Base-by-base conservation (phyloP, 2,329 filamentous ascomycete genomes). In the Xylariaceae sp. region DNA sequence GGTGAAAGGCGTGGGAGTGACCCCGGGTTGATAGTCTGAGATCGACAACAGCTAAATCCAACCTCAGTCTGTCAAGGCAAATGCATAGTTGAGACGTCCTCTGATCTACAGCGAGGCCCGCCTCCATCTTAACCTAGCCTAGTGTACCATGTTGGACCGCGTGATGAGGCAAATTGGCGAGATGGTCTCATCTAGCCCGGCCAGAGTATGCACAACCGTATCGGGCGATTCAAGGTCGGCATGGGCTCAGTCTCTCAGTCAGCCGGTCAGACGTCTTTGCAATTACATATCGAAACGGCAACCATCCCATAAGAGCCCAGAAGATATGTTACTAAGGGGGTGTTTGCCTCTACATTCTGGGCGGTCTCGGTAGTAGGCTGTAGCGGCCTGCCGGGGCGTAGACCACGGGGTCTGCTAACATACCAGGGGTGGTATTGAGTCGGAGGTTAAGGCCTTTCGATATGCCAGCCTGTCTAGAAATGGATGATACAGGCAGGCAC, bases 161-260 rank as follows among this genome's bases (percentile, higher is more conserved):
- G 21, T 24, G 21, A 24, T 11, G 21, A 24, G 21, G 21, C 21
- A 24, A 11, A 24, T 24, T 24, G 21, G 21, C 41, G 41, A 47
- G 37, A 38, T 42, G 44, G 41, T 35, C 39, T 48, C 42, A 46
- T 46, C 11, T 41, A 18, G 30, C 31, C 7, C 15, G 40, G 33
- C 35, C 28, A 5, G 34, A 19, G 9, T 24, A 9, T 24, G 27
- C 26, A 15, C 32, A n/a, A n/a, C n/a, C n/a, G n/a, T 24, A 45
- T 29, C 24, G 37, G 40, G 40, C 30, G 23, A 48, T 35, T n/a
- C n/a, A n/a, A 36, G 19, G 18, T 31, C 27, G 26, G 18, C 14
- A 18, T 16, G 29, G 41, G 30, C 19, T 29, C 21, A 27, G 21
- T 12, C n/a, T n/a, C n/a, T n/a, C n/a, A n/a, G n/a, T n/a, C n/a